Evolutionary conservation across 1,139 yeast species (phyloP), one percentile per base, ranked within the genome.

Genomic region (Magnusiomyces clavatus): DNA sequence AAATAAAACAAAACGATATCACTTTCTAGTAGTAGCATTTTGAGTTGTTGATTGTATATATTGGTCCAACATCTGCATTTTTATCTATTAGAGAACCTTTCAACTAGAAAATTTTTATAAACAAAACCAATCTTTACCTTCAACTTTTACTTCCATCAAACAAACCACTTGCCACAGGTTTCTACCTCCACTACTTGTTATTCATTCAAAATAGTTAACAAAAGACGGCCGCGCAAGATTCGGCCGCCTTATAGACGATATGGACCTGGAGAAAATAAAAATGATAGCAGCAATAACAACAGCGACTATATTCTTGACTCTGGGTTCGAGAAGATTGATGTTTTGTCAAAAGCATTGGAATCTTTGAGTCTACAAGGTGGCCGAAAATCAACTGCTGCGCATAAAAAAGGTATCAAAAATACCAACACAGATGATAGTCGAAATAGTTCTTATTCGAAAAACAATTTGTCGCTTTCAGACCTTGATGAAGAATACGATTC

Each of bases 171-270:
- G 8, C 31, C 31, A 24, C 31, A 24, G 31, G 31, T 24, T 24
- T 24, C 31, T 24, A 24, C 31, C 31, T 5, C 4, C 31, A 24
- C 31, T 24, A 24, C 31, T 24, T 24, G 31, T 24, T 24, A 24
- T 24, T 5, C 4, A 24, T 49, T 52, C 73, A 73, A 64, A 56
- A 88, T 88, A 81, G 95, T 89, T 47, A 88, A 88, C 68, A 88
- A 88, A 69, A 71, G 90, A 64, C 76, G 96, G 67, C 89, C 96
- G 14, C 85, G 85, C 73, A 83, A 88, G 74, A 73, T 77, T 53
- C 81, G 83, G 66, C 81, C 84, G 61, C 86, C 92, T 44, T 88
- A 86, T 69, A 77, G 82, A 70, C 78, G 83, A 69, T 85, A 84
- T 67, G 86, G 83, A 14, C 88, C 86, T 58, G 75, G 77, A 50